phyloP scores from a whole-genome alignment of 805 yeast genomes.

The Yarrowia keelungensis region DNA sequence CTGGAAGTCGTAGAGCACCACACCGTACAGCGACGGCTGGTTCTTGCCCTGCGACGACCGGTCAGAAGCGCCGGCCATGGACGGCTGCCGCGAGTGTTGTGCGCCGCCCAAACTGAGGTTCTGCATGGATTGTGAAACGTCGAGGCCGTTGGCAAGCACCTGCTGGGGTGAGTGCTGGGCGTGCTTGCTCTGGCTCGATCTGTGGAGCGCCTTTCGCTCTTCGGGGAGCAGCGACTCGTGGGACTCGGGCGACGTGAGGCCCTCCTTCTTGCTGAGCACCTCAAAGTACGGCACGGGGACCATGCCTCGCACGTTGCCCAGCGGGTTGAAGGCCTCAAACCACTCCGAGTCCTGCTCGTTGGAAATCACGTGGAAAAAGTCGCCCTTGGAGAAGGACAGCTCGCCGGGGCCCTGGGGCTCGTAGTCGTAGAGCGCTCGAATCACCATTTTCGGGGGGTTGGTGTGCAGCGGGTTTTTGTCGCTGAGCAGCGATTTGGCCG shows the following conservation, averaged over 20 bases:
- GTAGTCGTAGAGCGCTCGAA: constrained; percentile 81
- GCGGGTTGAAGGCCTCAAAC: constrained; percentile 90
- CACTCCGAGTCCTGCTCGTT: constrained; percentile 67
- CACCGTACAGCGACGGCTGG: constrained; percentile 70
- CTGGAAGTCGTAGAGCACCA: constrained; percentile 81
- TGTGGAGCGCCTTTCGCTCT: constrained; percentile 38
- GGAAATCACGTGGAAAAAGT: constrained; percentile 82
- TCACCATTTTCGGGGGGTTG: constrained; percentile 76
- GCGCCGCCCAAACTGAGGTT: constrained; percentile 14
- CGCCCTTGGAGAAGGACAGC: constrained; percentile 78
- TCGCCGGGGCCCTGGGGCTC: constrained; percentile 82
- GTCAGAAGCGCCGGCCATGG: constrained; percentile 28
- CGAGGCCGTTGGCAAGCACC: constrained; percentile 35
- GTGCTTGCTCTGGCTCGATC: constrained; percentile 37
- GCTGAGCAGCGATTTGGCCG: constrained; percentile 41
- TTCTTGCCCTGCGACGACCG: constrained; percentile 38
- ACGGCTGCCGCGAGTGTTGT: neutral
- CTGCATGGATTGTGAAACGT: constrained; percentile 25
- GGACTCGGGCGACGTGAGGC: neutral
- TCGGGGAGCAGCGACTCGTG: constrained; percentile 26
- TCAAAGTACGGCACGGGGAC: constrained; percentile 89
- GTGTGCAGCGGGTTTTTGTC: constrained; percentile 47
- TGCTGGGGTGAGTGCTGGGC: constrained; percentile 36
- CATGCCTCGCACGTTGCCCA: constrained; percentile 76
- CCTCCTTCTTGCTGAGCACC: constrained; percentile 48